Percentiles rank a stretch among this genome's conserved stretches.
Evolutionary conservation across 2,329 filamentous ascomycete species (phyloP).

Genomic region (Ceratocystis huliohia): DNA sequence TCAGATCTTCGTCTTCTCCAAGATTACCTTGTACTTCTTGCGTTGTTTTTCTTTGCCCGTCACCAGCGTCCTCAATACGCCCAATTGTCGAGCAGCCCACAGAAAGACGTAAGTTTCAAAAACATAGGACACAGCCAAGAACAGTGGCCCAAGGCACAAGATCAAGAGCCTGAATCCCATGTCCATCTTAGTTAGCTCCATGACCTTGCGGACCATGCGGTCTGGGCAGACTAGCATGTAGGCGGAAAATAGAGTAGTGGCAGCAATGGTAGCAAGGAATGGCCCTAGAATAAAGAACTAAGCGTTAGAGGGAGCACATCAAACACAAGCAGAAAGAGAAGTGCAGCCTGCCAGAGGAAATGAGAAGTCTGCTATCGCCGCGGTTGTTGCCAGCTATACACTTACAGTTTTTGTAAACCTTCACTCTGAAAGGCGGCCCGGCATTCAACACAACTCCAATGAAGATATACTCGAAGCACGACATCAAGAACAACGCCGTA

Average conservation of each 20-base stretch:
- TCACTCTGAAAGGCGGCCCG: conserved; percentile 79
- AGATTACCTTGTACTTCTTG: conserved; percentile 76
- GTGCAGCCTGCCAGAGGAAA: too few species aligned
- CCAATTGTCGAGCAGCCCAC: conserved; percentile 32
- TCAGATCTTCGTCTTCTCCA: conserved; percentile 37
- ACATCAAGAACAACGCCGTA: conserved; percentile 76
- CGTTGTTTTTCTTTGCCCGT: conserved; percentile 56
- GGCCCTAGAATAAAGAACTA: conserved; percentile 46
- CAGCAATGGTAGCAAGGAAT: conserved; percentile 63
- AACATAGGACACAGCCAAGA: conserved; percentile 56
- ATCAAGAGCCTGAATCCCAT: conserved; percentile 61
- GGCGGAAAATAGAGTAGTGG: conserved; percentile 52
- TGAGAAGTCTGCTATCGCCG: neutral
- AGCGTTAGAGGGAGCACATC: neutral
- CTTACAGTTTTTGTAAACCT: conserved; percentile 66
- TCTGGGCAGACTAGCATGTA: conserved; percentile 75
- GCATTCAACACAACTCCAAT: conserved; percentile 80
- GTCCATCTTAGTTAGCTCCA: conserved; percentile 75
- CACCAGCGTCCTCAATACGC: conserved; percentile 27
- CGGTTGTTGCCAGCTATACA: conserved; percentile 19
- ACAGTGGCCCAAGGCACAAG: conserved; percentile 54
- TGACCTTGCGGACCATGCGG: conserved; percentile 54
- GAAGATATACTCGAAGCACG: conserved; percentile 90
- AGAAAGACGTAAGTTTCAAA: conserved; percentile 62
- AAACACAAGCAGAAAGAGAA: too few species aligned